These are phyloP conservation scores for Berberis vulgaris DNA, from an alignment of 164 flowering plant species.

Conservation along the genomic window DNA sequence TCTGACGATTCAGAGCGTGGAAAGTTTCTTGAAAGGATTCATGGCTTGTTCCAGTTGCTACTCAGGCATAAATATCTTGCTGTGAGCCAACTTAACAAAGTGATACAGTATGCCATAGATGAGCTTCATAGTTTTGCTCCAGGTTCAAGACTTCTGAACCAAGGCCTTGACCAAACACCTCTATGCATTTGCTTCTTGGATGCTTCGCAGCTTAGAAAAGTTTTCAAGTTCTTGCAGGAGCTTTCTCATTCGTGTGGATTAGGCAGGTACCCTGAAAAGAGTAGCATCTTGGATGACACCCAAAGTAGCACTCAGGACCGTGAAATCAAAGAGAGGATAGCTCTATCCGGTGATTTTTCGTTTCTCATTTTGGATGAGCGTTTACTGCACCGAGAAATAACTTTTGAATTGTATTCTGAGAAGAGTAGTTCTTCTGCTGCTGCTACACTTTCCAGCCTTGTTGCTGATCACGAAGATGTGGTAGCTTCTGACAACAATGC, in stretches of 20 bases:
- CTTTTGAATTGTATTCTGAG: too few relatives aligned
- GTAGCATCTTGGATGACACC: conserved; percentile 30
- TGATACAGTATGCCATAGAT: conserved; percentile 64
- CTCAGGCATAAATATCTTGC: conserved; percentile 66
- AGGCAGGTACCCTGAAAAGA: conserved; percentile 56
- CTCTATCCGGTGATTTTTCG: conserved; percentile 47
- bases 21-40: conserved; percentile 69
- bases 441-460: conserved; percentile 10
- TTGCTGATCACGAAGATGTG: conserved; percentile 25
- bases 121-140: conserved; percentile 57
- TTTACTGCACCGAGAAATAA: background rate
- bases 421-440: background rate
- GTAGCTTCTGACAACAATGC: conserved; percentile 32
- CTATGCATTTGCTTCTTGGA: conserved; percentile 83
- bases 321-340: conserved; percentile 48
- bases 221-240: conserved; percentile 82
- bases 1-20: conserved; percentile 71
- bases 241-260: conserved; percentile 62
- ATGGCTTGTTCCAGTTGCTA: conserved; percentile 51
- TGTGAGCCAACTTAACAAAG: conserved; percentile 61
- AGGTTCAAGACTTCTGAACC: conserved; percentile 47
- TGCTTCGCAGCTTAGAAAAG: conserved; percentile 56
- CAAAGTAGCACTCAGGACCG: conserved; percentile 12
- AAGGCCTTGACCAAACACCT: conserved; percentile 66
- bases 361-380: conserved; percentile 51